phyloP scores from a whole-genome alignment of 495 filamentous ascomycete species.

The Aspergillus hancockii region DNA sequence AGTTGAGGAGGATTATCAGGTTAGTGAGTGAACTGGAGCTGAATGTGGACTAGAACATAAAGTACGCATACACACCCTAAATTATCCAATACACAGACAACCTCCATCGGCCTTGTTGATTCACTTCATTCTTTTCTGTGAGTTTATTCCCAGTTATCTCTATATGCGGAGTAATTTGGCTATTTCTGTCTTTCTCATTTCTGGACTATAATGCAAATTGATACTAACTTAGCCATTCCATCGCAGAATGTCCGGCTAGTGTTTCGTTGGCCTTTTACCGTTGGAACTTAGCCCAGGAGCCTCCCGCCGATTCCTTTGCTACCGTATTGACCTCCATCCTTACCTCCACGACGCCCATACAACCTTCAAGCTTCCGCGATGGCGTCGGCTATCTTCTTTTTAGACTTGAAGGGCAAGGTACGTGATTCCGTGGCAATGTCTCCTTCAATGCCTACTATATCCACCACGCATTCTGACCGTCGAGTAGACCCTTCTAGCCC shows the following conservation, averaged over 20 bases:
- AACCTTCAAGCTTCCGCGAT: slow-evolving; percentile 51
- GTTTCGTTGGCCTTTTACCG: slow-evolving; percentile 23
- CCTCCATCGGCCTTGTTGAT: too few species aligned
- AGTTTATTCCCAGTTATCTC: not conserved
- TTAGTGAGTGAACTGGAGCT: too few species aligned
- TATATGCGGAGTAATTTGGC: not conserved
- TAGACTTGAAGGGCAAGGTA: slow-evolving; percentile 99
- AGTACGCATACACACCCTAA: too few species aligned
- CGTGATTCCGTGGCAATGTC: slow-evolving; percentile 17
- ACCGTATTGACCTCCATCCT: slow-evolving; percentile 16
- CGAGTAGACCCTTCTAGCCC: slow-evolving; percentile 87
- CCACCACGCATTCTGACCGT: slow-evolving; percentile 20
- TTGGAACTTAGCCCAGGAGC: slow-evolving; percentile 16
- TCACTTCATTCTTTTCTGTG: too few species aligned
- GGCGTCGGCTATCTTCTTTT: slow-evolving; percentile 98
- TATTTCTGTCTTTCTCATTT: not conserved
- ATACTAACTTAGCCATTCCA: not conserved
- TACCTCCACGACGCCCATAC: slow-evolving; percentile 24
- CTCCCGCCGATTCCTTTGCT: slow-evolving; percentile 17
- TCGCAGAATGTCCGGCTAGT: slow-evolving; percentile 22
- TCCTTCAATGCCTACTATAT: not conserved
- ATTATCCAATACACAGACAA: too few species aligned
- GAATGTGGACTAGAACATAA: too few species aligned
- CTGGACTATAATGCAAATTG: slow-evolving; percentile 9
- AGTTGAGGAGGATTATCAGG: too few species aligned